Evolutionary conservation across 2,329 filamentous ascomycete genomes (phyloP).

Genomic region (Xylariaceae sp.): DNA sequence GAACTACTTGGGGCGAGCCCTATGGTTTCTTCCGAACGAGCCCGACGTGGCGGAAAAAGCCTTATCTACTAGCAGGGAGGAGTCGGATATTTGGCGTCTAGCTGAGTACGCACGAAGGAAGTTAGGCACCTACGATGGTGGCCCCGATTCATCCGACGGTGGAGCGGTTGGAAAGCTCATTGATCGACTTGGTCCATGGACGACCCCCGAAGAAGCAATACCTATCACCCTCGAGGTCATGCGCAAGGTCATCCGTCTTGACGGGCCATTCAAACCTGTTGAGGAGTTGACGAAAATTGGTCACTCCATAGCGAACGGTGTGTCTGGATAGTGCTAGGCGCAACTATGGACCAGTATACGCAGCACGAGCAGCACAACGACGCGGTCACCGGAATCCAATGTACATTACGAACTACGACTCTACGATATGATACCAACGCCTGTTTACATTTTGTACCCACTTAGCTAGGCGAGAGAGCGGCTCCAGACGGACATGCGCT

Average conservation of each 20-base stretch:
- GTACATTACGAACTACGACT: slow-evolving; percentile 42
- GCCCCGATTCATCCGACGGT: slow-evolving; percentile 35
- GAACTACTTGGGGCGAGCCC: slow-evolving; percentile 33
- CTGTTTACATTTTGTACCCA: slow-evolving; percentile 17
- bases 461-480: slow-evolving; percentile 8
- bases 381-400: slow-evolving; percentile 20
- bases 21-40: slow-evolving; percentile 35
- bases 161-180: slow-evolving; percentile 42
- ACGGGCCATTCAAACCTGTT: slow-evolving; percentile 38
- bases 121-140: slow-evolving; percentile 37
- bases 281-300: slow-evolving; percentile 37
- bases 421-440: slow-evolving; percentile 35
- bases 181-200: slow-evolving; percentile 44
- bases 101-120: slow-evolving; percentile 37
- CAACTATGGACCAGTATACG: neutral
- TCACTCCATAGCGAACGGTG: slow-evolving; percentile 35
- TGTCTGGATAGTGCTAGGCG: slow-evolving; percentile 8
- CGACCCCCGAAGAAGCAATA: slow-evolving; percentile 39
- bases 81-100: slow-evolving; percentile 39
- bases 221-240: slow-evolving; percentile 40
- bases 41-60: slow-evolving; percentile 32
- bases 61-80: slow-evolving; percentile 35
- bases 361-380: neutral
- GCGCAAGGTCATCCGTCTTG: slow-evolving; percentile 36
- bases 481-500: neutral